Percentiles rank a stretch among this genome's conserved stretches.
Conservation (phyloP, 2,329 filamentous ascomycete species). For the Xylariaceae sp. region DNA sequence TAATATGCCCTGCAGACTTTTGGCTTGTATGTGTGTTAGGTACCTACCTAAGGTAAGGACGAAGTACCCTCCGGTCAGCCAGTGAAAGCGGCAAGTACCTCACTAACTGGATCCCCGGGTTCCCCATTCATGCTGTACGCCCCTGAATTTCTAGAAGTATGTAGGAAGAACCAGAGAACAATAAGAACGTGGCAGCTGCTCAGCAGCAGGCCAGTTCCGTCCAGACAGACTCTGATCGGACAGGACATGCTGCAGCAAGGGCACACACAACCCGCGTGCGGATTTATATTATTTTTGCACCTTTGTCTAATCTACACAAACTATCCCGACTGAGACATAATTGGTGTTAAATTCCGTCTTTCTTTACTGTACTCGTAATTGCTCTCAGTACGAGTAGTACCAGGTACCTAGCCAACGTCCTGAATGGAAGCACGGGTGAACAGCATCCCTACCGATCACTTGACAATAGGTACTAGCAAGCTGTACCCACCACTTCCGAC, state of each 20-base stretch:
- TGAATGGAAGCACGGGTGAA: too few species aligned
- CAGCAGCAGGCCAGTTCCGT: neutral
- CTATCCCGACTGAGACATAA: too few species aligned
- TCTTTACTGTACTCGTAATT: too few species aligned
- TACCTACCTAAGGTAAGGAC: neutral
- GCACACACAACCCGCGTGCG: neutral
- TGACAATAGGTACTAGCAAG: neutral
- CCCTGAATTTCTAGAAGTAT: slow-evolving; percentile 1
- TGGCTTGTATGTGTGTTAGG: neutral
- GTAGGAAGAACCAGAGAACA: neutral
- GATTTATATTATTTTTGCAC: neutral
- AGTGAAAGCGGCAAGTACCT: neutral
- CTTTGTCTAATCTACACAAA: too few species aligned
- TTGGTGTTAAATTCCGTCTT: too few species aligned
- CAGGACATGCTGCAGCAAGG: neutral
- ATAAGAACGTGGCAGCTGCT: neutral
- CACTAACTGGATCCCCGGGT: neutral
- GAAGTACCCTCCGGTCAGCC: neutral
- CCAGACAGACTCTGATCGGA: neutral
- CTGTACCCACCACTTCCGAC: neutral
- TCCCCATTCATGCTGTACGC: neutral
- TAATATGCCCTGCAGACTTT: neutral
- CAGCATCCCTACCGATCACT: too few species aligned
- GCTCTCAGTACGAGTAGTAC: too few species aligned
- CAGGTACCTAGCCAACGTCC: too few species aligned